Base-by-base conservation (phyloP, 257 asterid genomes). In the Scutellaria minor region DNA sequence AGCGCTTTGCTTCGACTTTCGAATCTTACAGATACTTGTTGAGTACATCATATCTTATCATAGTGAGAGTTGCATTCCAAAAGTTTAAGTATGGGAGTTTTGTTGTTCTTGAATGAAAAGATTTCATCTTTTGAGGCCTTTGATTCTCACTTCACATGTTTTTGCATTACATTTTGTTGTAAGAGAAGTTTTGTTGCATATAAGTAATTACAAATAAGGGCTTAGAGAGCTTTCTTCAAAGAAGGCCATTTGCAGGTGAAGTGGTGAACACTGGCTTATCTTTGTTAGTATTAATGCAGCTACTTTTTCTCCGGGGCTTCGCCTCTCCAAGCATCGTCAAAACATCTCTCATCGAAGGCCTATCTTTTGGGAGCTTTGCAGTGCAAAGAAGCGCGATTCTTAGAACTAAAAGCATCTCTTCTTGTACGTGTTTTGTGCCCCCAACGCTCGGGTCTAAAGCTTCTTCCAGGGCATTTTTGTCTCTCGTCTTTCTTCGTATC, bases 321-420 rank as follows among this genome's bases (percentile, higher is more conserved):
- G 89, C 91, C 69, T 82, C 91, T 59, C 77, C 87, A 3, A 86
- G 84, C 87, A 86, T 86, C 20, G 87, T 73, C 46, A 84, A 18
- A 13, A 86, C 88, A 37, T 86, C 87, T 66, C 85, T 86, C 87
- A 84, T 86, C 6, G 87, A 76, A 40, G 91, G 91, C 61, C 88
- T 80, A 51, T 86, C 91, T 37, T 75, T 78, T 0, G 91, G 91
- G 41, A 75, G 78, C 75, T 74, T 82, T 0, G 87, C 79, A 2
- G 91, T 84, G 66, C 91, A 86, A 46, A 84, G 79, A 57, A 86
- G 24, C 10, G 91, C 89, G 5, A 86, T 75, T 60, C 85, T 76
- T 9, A 86, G 80, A 6, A 84, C 89, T 14, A 86, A 40, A 27
- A 84, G 75, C 89, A 86, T 86, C 74, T 86, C 91, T 78, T 86